A percentile compares a stretch with the other conserved stretches of the same genome.
These are phyloP conservation scores for Candida boidinii DNA, from an alignment of 805 yeast genomes.

Conservation along the genomic window DNA sequence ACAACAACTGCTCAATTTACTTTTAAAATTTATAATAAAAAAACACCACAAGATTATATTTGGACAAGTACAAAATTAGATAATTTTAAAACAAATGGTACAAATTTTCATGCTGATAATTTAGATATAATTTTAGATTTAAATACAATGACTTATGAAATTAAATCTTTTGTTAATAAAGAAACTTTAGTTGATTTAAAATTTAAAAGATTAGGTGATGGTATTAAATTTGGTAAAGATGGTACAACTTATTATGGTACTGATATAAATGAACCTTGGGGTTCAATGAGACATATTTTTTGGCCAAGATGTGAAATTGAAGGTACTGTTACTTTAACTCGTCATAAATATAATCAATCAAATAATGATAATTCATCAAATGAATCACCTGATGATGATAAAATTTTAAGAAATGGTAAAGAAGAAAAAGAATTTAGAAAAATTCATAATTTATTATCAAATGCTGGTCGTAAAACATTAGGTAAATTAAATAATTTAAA, in stretches of 20 bases:
- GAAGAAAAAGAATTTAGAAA: slow-evolving; percentile 4
- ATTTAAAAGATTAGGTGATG: slow-evolving; percentile 56
- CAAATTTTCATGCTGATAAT: slow-evolving; percentile 73
- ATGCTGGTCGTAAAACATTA: slow-evolving; percentile 1
- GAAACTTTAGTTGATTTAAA: slow-evolving; percentile 65
- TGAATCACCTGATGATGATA: slow-evolving; percentile 5
- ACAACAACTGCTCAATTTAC: slow-evolving; percentile 92
- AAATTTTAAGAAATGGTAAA: slow-evolving; percentile 11
- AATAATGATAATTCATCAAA: slow-evolving; percentile 3
- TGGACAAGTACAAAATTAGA: slow-evolving; percentile 94
- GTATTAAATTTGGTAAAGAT: slow-evolving; percentile 84
- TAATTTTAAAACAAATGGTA: slow-evolving; percentile 59
- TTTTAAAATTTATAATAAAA: slow-evolving; percentile 62
- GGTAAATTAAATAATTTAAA: slow-evolving; percentile 8
- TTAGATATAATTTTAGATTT: slow-evolving; percentile 54
- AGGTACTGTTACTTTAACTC: slow-evolving; percentile 54
- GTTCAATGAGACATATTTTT: slow-evolving; percentile 89
- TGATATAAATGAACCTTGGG: slow-evolving; percentile 84
- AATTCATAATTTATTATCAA: no score
- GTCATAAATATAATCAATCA: no score
- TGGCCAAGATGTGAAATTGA: slow-evolving; percentile 83
- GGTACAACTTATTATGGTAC: slow-evolving; percentile 86
- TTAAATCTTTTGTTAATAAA: slow-evolving; percentile 57
- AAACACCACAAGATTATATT: slow-evolving; percentile 41
- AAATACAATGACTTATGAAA: slow-evolving; percentile 36